Conservation (phyloP, 139 green algal species). For the Dunaliella primolecta region DNA sequence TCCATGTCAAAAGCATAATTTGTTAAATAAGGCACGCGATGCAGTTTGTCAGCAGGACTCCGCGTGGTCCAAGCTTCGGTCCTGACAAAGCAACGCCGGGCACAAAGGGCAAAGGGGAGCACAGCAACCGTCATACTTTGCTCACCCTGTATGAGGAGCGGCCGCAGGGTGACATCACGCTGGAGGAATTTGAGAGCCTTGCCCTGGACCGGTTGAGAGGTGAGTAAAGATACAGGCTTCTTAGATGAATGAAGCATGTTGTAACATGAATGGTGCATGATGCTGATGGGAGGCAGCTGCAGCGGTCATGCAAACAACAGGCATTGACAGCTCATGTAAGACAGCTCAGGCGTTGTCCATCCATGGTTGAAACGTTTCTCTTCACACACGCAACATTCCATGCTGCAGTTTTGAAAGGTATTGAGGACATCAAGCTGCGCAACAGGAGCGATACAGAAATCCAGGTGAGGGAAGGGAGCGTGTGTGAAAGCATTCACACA, state of each 20-base stretch:
- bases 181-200: conserved; percentile 93
- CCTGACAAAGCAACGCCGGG: neutral
- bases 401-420: conserved; percentile 79
- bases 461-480: conserved; percentile 25
- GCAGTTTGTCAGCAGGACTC: too few species aligned
- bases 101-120: too few species aligned
- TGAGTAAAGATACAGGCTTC: too few species aligned
- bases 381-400: too few species aligned
- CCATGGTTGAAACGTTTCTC: too few species aligned
- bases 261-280: too few species aligned
- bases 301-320: conserved; percentile 2
- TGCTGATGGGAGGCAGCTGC: neutral
- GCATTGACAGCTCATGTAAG: too few species aligned
- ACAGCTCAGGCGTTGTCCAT: too few species aligned
- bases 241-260: too few species aligned
- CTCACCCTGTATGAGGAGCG: conserved; percentile 75
- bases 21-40: too few species aligned
- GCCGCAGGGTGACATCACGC: conserved; percentile 67
- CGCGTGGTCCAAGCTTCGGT: neutral
- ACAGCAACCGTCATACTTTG: conserved; percentile 7
- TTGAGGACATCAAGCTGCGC: conserved; percentile 81
- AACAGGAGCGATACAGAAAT: conserved; percentile 50
- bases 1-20: too few species aligned
- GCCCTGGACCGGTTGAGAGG: conserved; percentile 83
- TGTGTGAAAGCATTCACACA: too few species aligned